Conservation (phyloP, 139 green algal genomes). For the Tetraselmis chui region DNA sequence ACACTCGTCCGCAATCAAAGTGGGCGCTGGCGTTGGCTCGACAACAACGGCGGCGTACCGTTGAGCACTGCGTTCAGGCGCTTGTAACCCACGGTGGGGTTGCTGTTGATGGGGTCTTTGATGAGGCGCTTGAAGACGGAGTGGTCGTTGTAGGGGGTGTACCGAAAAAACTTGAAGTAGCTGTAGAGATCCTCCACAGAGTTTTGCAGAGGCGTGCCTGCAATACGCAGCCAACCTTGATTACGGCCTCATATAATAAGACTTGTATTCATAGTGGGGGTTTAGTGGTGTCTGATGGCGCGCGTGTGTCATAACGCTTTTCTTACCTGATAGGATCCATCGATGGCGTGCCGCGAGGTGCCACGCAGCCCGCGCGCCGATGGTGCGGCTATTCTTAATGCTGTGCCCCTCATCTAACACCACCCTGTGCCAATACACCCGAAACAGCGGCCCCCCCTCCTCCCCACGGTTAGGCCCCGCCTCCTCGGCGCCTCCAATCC, state of each 20-base stretch:
- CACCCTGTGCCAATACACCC: conserved; percentile 61
- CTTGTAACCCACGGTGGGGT: conserved; percentile 30
- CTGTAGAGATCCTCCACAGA: conserved; percentile 80
- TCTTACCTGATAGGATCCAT: conserved; percentile 1
- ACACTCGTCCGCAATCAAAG: too few relatives aligned
- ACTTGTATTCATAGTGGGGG: too few relatives aligned
- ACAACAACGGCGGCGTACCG: background rate
- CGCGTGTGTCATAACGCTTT: background rate
- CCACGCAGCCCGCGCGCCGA: conserved; percentile 58
- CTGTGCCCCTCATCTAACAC: conserved; percentile 90
- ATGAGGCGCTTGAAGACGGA: conserved; percentile 54
- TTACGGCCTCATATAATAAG: too few relatives aligned
- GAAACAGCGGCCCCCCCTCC: conserved; percentile 31
- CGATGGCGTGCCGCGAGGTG: conserved; percentile 37
- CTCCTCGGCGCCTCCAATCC: background rate
- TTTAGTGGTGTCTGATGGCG: too few relatives aligned
- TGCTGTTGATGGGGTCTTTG: conserved; percentile 37
- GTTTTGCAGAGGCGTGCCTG: conserved; percentile 88
- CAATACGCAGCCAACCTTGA: too few relatives aligned
- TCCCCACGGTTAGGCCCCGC: background rate
- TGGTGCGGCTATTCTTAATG: conserved; percentile 84
- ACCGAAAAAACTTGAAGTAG: conserved; percentile 71
- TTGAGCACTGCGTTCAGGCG: conserved; percentile 46
- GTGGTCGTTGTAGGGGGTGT: conserved; percentile 48
- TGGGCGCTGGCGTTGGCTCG: background rate